Evolutionary conservation across 139 green algal genomes (phyloP), one percentile per base, ranked within the genome.

Genomic region (Coelastrella sp.): DNA sequence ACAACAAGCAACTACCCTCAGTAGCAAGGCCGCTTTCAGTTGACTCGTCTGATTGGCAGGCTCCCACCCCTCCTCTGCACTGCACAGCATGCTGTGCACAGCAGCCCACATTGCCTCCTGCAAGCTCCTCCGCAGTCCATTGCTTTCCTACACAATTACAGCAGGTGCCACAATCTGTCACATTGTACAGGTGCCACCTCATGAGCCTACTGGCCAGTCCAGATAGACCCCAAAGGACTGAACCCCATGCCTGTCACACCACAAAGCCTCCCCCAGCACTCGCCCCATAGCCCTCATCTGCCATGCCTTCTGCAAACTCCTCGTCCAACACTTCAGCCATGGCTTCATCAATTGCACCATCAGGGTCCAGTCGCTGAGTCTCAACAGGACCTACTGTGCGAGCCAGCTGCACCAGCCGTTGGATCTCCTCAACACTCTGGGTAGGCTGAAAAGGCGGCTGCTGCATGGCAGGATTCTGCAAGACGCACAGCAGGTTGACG

Each of bases 341-440:
- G 22, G 85, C 85, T 35, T 83, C 85, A 61, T 90, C 85, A 58
- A 90, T 90, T 1, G 59, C 85, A 10, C 84, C 84, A 57, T 88
- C 68, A 20, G 78, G 35, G 82, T 84, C 25, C 85, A 83, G 73
- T 22, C 70, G 70, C 57, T 61, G 80, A 57, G 35, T 56, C 56
- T 57, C 59, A 78, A 74, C 72, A n/a, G 63, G 65, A 11, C 78
- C 70, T 6, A 82, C 68, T 7, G 82, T 78, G 27, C 89, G 81
- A 63, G 89, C 81, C 74, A 75, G 27, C 27, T 91, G 58, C 24
- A 95, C 92, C 66, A 96, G 87, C 12, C 11, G 27, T 68, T 89
- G 88, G 90, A 96, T 95, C 14, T 94, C 94, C 7, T 96, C 94
- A 66, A 95, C 70, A n/a, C 66, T 90, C 88, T 96, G 93, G 12